phyloP scores from a whole-genome alignment of 495 filamentous ascomycete genomes.

The Neurospora hispaniola region DNA sequence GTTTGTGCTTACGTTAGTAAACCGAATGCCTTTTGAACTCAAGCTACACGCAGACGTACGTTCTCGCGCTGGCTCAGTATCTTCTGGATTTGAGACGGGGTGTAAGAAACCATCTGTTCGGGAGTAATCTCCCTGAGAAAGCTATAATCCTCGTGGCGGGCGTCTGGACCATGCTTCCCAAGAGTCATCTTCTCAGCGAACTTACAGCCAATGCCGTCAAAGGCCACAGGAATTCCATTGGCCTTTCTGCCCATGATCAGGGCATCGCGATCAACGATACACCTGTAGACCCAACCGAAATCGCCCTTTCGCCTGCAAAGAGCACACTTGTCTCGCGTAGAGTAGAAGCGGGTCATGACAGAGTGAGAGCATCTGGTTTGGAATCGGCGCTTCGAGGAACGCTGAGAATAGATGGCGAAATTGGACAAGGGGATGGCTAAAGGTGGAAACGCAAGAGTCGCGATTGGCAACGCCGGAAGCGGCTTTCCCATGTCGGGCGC shows the following conservation, averaged over 20 bases:
- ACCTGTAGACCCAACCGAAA: slow-evolving; percentile 58
- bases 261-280: slow-evolving; percentile 48
- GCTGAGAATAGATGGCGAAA: slow-evolving; percentile 1
- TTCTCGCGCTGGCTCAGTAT: slow-evolving; percentile 33
- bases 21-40: neutral
- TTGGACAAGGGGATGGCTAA: slow-evolving; percentile 5
- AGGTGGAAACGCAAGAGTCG: neutral
- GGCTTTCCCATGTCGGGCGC: neutral
- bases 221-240: slow-evolving; percentile 20
- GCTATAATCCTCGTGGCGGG: slow-evolving; percentile 24
- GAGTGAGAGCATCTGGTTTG: slow-evolving; percentile 45
- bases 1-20: neutral
- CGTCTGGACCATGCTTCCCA: slow-evolving; percentile 23
- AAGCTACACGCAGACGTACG: slow-evolving; percentile 10
- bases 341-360: slow-evolving; percentile 47
- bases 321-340: slow-evolving; percentile 34
- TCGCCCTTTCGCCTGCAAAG: slow-evolving; percentile 36
- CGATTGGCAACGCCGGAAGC: neutral
- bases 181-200: slow-evolving; percentile 17
- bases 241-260: slow-evolving; percentile 27
- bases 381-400: slow-evolving; percentile 3
- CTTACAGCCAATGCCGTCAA: slow-evolving; percentile 15
- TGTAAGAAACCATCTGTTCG: slow-evolving; percentile 36
- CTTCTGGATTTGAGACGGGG: slow-evolving; percentile 25
- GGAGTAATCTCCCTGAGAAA: slow-evolving; percentile 42